phyloP scores from a whole-genome alignment of 345 rosid species.

The Eucalyptus pauciflora region DNA sequence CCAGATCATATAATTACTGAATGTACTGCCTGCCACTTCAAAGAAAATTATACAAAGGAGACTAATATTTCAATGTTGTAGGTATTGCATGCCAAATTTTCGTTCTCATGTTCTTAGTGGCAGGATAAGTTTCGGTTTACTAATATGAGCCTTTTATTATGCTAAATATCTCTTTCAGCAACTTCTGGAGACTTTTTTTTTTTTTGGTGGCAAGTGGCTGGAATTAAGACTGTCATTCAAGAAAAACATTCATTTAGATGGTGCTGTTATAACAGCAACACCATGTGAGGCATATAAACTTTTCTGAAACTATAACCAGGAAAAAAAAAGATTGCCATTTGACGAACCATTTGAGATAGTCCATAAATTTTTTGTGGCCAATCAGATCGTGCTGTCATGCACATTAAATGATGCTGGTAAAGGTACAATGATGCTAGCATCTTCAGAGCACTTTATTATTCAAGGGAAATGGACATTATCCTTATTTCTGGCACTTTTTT shows the following conservation, averaged over 20 bases:
- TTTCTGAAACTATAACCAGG: not conserved
- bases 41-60: not conserved
- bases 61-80: not conserved
- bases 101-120: too few species aligned
- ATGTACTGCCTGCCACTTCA: too few species aligned
- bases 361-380: not conserved
- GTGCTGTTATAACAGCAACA: rapidly evolving
- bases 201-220: not conserved
- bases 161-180: not conserved
- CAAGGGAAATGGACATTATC: not conserved
- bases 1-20: too few species aligned
- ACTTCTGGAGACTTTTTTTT: not conserved
- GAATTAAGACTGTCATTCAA: not conserved
- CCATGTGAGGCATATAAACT: rapidly evolving
- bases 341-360: not conserved
- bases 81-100: too few species aligned
- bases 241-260: too few species aligned
- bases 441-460: not conserved
- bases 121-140: too few species aligned
- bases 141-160: too few species aligned
- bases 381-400: not conserved
- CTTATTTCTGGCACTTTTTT: not conserved
- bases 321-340: too few species aligned
- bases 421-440: too few species aligned
- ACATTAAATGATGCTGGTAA: not conserved